Conservation (phyloP, 1,284 basidiomycete genomes). For the Lentinus polychrous region DNA sequence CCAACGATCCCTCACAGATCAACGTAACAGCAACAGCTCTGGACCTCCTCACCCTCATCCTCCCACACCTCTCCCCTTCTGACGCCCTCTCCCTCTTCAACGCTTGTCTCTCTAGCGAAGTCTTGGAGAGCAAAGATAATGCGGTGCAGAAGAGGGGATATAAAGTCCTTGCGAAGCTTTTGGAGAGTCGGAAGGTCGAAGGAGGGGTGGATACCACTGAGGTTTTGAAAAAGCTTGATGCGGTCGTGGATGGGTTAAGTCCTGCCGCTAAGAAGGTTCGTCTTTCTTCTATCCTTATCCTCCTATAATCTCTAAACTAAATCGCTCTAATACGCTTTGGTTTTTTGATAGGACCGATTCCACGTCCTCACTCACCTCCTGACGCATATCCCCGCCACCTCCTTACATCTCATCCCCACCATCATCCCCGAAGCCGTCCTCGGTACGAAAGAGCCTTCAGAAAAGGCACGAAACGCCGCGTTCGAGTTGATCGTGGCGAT, state of each 20-base stretch:
- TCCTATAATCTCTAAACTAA: conserved; percentile 3
- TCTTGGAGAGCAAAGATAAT: conserved; percentile 72
- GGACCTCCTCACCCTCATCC: conserved; percentile 83
- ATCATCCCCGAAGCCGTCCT: conserved; percentile 93
- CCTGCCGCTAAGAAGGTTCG: conserved; percentile 84
- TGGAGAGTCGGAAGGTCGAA: conserved; percentile 52
- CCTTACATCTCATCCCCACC: conserved; percentile 82
- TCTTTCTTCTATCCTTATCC: conserved; percentile 4
- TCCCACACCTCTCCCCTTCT: conserved; percentile 65
- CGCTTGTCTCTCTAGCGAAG: conserved; percentile 49
- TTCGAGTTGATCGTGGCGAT: conserved; percentile 90
- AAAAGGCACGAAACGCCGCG: conserved; percentile 83
- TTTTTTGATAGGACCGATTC: conserved; percentile 68
- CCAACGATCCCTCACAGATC: conserved; percentile 23
- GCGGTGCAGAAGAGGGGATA: conserved; percentile 96
- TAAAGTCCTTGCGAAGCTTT: conserved; percentile 74
- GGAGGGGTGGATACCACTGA: conserved; percentile 40
- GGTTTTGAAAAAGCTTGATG: conserved; percentile 61
- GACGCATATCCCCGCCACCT: conserved; percentile 58
- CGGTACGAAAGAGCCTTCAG: conserved; percentile 97
- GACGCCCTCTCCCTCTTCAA: conserved; percentile 63
- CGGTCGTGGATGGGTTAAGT: conserved; percentile 57
- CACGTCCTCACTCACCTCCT: conserved; percentile 74
- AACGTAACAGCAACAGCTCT: conserved; percentile 76
- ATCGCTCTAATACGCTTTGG: no score